These are phyloP conservation scores for Coprinopsis strossmayeri DNA, from an alignment of 768 basidiomycete genomes.

Conservation along the genomic window DNA sequence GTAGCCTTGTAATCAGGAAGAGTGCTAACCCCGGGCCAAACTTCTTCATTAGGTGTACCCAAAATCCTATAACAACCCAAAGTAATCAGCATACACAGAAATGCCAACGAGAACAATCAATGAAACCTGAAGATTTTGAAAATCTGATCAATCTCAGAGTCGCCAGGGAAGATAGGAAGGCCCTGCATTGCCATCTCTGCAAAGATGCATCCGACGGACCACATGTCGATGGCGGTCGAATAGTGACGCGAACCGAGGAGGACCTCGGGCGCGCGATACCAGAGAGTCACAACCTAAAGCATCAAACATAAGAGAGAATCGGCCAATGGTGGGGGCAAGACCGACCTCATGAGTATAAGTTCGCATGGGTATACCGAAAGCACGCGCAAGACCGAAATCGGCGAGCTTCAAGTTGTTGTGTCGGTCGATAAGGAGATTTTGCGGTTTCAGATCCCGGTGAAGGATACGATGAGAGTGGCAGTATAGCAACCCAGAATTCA, in stretches of 20 bases:
- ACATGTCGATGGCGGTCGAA: slow-evolving; percentile 98
- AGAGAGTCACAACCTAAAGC: slow-evolving; percentile 90
- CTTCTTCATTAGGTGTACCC: slow-evolving; percentile 87
- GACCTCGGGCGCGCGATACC: slow-evolving; percentile 99
- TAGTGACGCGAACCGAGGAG: slow-evolving; percentile 94
- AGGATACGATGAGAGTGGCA: slow-evolving; percentile 94
- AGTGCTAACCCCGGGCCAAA: slow-evolving; percentile 84
- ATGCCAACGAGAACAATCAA: background rate
- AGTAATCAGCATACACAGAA: slow-evolving; percentile 1
- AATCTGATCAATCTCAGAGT: slow-evolving; percentile 99
- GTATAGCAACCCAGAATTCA: slow-evolving; percentile 85
- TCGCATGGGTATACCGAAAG: slow-evolving; percentile 96
- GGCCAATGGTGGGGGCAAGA: slow-evolving; percentile 1
- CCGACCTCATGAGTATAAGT: slow-evolving; percentile 98
- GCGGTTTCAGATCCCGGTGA: slow-evolving; percentile 96
- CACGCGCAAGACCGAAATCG: slow-evolving; percentile 93
- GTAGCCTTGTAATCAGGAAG: slow-evolving; percentile 95
- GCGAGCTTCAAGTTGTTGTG: slow-evolving; percentile 90
- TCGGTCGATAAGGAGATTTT: slow-evolving; percentile 90
- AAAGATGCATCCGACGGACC: slow-evolving; percentile 99
- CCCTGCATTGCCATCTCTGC: slow-evolving; percentile 97
- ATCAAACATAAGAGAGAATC: slow-evolving; percentile 3
- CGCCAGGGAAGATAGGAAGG: slow-evolving; percentile 90
- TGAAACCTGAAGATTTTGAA: slow-evolving; percentile 95
- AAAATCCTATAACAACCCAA: slow-evolving; percentile 54